Base-by-base conservation (phyloP, 116 monocot genomes). In the Papilionanthe hybrid region DNA sequence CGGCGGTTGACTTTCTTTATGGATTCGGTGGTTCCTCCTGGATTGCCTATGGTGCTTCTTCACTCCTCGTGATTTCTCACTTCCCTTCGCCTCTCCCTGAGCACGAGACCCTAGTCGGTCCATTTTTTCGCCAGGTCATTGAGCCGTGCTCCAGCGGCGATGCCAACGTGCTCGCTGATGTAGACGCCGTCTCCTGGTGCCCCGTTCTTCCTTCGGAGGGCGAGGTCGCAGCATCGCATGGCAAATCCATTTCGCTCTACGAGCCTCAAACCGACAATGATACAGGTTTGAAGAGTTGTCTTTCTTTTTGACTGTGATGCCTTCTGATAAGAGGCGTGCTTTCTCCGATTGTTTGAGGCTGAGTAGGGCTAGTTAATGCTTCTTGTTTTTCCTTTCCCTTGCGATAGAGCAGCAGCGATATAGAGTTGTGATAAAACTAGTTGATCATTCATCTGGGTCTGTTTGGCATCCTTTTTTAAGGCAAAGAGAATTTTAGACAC, bases 71-170 rank as follows among this genome's bases (percentile, higher is more conserved):
- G 11, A 82, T 98, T 72, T 84, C 91, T 32, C 93, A 94, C 82
- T 86, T 91, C 82, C 89, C 92, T 58, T 94, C 92, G 9, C 92
- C 95, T 41, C 42, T 79, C 17, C 76, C 82, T 8, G 53, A 32
- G 17, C 75, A 58, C 66, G 85, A 82, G 45, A 29, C 75, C 78
- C 43, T 53, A 11, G 75, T 85, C 18, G 89, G 89, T 47, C 83
- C 94, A 8, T 90, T 91, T 79, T 94, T 94, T 79, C 90, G 76
- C 81, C 98, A 98, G 80, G 94, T 89, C 42, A 87, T 98, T 80
- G 91, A 98, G 71, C 91, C 86, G 41, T 79, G 85, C 4, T 11
- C 79, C 41, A 5, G 67, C 7, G 43, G 57, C 60, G 43, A 68
- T 3, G 72, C 37, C 0, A 82, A 79, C 63, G 86, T 41, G 55